Conservation (phyloP, 345 rosid species). For the Clarkia xantiana region DNA sequence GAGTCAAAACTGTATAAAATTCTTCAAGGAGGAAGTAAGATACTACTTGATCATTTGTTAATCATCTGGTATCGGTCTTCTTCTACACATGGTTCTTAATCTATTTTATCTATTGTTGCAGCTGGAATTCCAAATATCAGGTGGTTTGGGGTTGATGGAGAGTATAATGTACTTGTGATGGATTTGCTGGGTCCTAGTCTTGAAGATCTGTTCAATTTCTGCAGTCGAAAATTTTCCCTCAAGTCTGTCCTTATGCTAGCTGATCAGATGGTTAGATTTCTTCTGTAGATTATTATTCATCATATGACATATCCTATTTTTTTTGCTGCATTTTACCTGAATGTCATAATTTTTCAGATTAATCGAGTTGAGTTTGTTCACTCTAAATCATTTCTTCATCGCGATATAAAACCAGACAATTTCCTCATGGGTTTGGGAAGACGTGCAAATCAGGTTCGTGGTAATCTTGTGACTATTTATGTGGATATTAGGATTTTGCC, state of each 20-base stretch:
- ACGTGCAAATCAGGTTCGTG: conserved; percentile 66
- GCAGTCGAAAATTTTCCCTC: conserved; percentile 69
- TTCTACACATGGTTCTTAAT: neutral
- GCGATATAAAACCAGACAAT: conserved; percentile 90
- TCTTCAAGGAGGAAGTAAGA: conserved; percentile 88
- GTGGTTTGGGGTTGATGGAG: conserved; percentile 87
- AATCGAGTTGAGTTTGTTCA: conserved; percentile 78
- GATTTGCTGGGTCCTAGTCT: conserved; percentile 91
- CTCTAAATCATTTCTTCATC: conserved; percentile 76
- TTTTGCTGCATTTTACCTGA: too few species aligned
- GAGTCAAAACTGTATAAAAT: conserved; percentile 80
- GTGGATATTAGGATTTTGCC: neutral
- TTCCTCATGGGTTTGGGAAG: conserved; percentile 88
- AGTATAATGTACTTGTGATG: conserved; percentile 73
- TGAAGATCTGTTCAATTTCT: conserved; percentile 82
- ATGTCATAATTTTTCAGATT: conserved; percentile 27
- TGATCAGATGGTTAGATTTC: conserved; percentile 68
- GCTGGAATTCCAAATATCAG: conserved; percentile 71
- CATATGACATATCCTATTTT: neutral
- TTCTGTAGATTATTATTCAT: neutral
- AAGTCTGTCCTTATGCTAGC: conserved; percentile 92
- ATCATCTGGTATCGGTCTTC: neutral
- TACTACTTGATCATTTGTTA: neutral
- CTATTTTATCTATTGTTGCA: conserved; percentile 17
- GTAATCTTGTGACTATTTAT: conserved; percentile 1